Evolutionary conservation across 257 asterid species (phyloP).

Genomic region (Solanum lycopersicoides): DNA sequence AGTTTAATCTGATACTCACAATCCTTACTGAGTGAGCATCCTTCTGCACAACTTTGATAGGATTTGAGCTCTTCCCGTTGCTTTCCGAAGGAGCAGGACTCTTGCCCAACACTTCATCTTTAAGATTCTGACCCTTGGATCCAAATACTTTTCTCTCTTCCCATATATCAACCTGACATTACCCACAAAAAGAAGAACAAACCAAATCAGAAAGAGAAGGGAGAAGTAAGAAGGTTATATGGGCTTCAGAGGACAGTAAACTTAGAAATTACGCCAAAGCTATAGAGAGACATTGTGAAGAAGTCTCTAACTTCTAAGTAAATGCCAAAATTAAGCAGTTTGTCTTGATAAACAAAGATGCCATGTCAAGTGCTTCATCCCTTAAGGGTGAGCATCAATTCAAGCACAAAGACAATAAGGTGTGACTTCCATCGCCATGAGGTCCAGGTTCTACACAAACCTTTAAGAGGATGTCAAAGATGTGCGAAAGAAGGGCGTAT

Average conservation of each 20-base stretch:
- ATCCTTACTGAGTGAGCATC: constrained; percentile 72
- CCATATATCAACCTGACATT: constrained; percentile 77
- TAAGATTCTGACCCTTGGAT: constrained; percentile 82
- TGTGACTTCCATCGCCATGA: too few species aligned
- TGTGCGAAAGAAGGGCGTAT: too few species aligned
- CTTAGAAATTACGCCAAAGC: background rate
- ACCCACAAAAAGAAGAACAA: background rate
- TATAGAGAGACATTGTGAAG: background rate
- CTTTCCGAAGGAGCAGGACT: constrained; percentile 31
- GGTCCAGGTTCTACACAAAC: too few species aligned
- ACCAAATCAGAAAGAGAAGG: background rate
- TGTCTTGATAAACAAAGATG: too few species aligned
- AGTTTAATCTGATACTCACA: constrained; percentile 34
- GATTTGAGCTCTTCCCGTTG: constrained; percentile 43
- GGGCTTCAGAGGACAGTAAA: background rate
- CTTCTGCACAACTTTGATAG: constrained; percentile 75
- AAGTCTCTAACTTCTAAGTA: background rate
- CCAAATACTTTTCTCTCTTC: constrained; percentile 96
- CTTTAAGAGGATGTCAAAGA: too few species aligned
- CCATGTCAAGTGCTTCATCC: too few species aligned
- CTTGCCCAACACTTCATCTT: constrained; percentile 64
- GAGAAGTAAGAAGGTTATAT: background rate
- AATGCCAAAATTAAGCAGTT: background rate
- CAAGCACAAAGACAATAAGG: too few species aligned
- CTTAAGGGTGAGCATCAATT: too few species aligned